A percentile compares a stretch with the other conserved stretches of the same genome.
Evolutionary conservation across 2,329 filamentous ascomycete genomes (phyloP).

Genomic region (Metarhizium robertsii): DNA sequence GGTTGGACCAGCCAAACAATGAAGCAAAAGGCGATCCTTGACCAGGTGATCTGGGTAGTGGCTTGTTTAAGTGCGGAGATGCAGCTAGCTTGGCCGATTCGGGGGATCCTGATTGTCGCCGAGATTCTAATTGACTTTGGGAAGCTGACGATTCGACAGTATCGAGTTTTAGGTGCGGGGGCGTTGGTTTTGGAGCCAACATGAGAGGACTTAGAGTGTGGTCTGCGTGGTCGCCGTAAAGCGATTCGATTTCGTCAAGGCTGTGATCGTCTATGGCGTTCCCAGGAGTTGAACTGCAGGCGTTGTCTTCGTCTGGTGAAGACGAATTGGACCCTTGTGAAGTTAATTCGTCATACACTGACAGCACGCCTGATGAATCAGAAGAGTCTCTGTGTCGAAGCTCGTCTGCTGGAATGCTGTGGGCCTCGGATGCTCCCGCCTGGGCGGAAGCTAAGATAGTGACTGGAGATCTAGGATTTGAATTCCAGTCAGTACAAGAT

Average conservation of each 20-base stretch:
- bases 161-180: slow-evolving; percentile 43
- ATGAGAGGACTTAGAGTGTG: slow-evolving; percentile 36
- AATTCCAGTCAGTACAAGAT: slow-evolving; percentile 18
- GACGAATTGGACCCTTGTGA: slow-evolving; percentile 23
- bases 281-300: slow-evolving; percentile 16
- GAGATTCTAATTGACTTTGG: slow-evolving; percentile 16
- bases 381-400: slow-evolving; percentile 33
- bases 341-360: slow-evolving; percentile 34
- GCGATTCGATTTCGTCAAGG: slow-evolving; percentile 17
- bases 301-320: slow-evolving; percentile 12
- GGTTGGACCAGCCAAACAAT: slow-evolving; percentile 44
- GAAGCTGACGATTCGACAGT: slow-evolving; percentile 25
- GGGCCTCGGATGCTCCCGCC: slow-evolving; percentile 16
- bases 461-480: slow-evolving; percentile 14
- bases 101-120: slow-evolving; percentile 16
- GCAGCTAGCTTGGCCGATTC: slow-evolving; percentile 16
- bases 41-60: slow-evolving; percentile 43
- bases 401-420: slow-evolving; percentile 30
- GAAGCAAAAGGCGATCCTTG: slow-evolving; percentile 38
- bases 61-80: slow-evolving; percentile 40
- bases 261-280: slow-evolving; percentile 16
- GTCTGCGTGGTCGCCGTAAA: slow-evolving; percentile 27
- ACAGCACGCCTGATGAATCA: slow-evolving; percentile 29
- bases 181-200: slow-evolving; percentile 38
- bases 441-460: slow-evolving; percentile 14